Base-by-base conservation (phyloP, 805 yeast species). In the Kurtzmaniella cleridarum region DNA sequence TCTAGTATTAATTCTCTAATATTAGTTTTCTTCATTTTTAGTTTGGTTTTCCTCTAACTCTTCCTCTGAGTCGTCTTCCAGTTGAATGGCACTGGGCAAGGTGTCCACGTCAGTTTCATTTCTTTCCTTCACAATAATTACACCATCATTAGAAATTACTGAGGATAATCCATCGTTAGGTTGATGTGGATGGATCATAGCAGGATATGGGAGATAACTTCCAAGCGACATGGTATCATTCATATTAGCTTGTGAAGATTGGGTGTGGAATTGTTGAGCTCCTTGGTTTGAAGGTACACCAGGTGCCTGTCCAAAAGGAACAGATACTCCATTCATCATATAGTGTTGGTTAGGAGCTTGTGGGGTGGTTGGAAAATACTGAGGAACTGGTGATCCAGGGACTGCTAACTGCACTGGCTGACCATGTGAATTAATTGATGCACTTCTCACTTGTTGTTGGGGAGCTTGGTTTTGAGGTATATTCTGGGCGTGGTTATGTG, bases 81-180 rank as follows among this genome's bases (percentile, higher is more conserved):
- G 24, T 20, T 20, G 24, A 5, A 27, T 31, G 7, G 16, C 33
- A 24, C 39, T 36, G 15, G 40, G 40, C 26, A 44, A 35, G 9
- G 45, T 41, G 5, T 36, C 45, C 20, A 40, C 43, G 11, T 44
- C 48, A 24, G 36, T 40, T 6, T 29, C 23, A 11, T 42, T 26
- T 24, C 31, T 17, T 15, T 17, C 28, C 12, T 23, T 30, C 13
- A 36, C 17, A 11, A 36, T 5, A 8, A 31, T 18, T 14, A 24
- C 35, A 15, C 40, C 35, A 16, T 26, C 35, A 13, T 15, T 12
- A 13, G 40, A 31, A 5, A 31, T 27, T 11, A 8, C 15, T 13
- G 14, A 13, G 5, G 31, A 13, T 15, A 27, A 3, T 9, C 10
- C 20, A 15, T 26, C 24, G 34, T 14, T 9, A 13, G 28, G 32